These are phyloP conservation scores for Aspergillus wentii DNA, from an alignment of 495 filamentous ascomycete genomes.

Conservation along the genomic window DNA sequence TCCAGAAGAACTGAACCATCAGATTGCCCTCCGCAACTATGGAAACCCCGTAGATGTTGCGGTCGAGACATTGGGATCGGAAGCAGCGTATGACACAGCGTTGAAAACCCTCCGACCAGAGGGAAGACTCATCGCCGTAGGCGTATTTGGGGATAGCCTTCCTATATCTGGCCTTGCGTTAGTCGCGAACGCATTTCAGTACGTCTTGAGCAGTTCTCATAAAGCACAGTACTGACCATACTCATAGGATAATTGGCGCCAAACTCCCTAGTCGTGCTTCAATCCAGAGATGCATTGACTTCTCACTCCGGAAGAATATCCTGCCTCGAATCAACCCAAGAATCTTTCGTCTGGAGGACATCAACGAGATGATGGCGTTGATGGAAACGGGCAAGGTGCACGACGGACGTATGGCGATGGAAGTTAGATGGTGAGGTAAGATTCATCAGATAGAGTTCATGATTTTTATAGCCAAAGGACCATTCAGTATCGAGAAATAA, in stretches of 20 bases:
- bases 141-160: slow-evolving; percentile 6
- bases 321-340: slow-evolving; percentile 10
- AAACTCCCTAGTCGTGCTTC: slow-evolving; percentile 6
- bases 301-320: slow-evolving; percentile 11
- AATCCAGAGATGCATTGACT: slow-evolving; percentile 9
- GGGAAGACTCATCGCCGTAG: slow-evolving; percentile 12
- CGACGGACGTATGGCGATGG: neutral
- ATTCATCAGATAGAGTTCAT: too few relatives aligned
- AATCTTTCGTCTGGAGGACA: slow-evolving; percentile 15
- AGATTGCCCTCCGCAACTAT: slow-evolving; percentile 1
- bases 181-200: slow-evolving; percentile 4
- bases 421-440: neutral
- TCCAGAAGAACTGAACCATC: neutral
- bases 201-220: too few relatives aligned
- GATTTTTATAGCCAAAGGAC: too few relatives aligned
- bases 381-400: slow-evolving; percentile 4
- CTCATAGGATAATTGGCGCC: slow-evolving; percentile 12
- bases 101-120: slow-evolving; percentile 4
- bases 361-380: slow-evolving; percentile 19
- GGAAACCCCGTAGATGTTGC: slow-evolving; percentile 8
- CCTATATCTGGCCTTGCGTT: neutral
- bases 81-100: slow-evolving; percentile 12
- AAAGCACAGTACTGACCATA: too few relatives aligned
- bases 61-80: slow-evolving; percentile 12
- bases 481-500: too few relatives aligned